phyloP scores from a whole-genome alignment of 2,329 filamentous ascomycete genomes.

The Aspergillus pseudoviridinutans region DNA sequence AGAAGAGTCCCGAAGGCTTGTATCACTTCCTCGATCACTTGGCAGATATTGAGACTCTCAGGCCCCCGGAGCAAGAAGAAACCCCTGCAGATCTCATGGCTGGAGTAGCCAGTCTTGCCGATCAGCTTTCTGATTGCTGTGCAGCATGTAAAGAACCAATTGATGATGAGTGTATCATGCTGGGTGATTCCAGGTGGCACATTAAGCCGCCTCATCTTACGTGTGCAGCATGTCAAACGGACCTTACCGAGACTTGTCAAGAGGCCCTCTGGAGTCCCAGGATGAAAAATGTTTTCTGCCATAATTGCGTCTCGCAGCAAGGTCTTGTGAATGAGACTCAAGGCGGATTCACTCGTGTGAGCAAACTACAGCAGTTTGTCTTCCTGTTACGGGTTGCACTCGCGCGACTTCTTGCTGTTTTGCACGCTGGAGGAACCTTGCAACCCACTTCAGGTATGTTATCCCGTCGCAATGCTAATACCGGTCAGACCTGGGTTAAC shows the following conservation, averaged over 20 bases:
- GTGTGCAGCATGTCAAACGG: slow-evolving; percentile 66
- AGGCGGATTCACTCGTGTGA: slow-evolving; percentile 68
- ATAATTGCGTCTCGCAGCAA: slow-evolving; percentile 53
- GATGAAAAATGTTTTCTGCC: slow-evolving; percentile 69
- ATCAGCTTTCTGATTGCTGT: slow-evolving; percentile 81
- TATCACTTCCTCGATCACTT: slow-evolving; percentile 81
- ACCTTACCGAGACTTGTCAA: slow-evolving; percentile 64
- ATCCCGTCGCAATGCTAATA: slow-evolving; percentile 3
- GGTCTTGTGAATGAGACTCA: slow-evolving; percentile 54
- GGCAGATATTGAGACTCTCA: slow-evolving; percentile 72
- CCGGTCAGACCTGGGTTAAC: not conserved
- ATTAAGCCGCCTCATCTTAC: slow-evolving; percentile 63
- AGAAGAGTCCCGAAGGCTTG: slow-evolving; percentile 67
- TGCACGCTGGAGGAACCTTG: slow-evolving; percentile 77
- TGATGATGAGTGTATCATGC: slow-evolving; percentile 84
- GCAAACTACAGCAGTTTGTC: slow-evolving; percentile 88
- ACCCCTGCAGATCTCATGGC: slow-evolving; percentile 60
- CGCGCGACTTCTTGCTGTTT: slow-evolving; percentile 79
- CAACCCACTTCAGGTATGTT: slow-evolving; percentile 62
- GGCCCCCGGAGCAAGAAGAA: slow-evolving; percentile 60
- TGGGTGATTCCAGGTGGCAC: slow-evolving; percentile 77
- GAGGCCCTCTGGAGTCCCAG: slow-evolving; percentile 68
- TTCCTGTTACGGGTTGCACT: slow-evolving; percentile 89
- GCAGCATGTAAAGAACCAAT: slow-evolving; percentile 77
- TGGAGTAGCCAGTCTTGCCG: slow-evolving; percentile 63